Percentiles rank a stretch among this genome's conserved stretches.
These are phyloP conservation scores for Solanum paucissectum DNA, from an alignment of 257 asterid species.

Conservation along the genomic window DNA sequence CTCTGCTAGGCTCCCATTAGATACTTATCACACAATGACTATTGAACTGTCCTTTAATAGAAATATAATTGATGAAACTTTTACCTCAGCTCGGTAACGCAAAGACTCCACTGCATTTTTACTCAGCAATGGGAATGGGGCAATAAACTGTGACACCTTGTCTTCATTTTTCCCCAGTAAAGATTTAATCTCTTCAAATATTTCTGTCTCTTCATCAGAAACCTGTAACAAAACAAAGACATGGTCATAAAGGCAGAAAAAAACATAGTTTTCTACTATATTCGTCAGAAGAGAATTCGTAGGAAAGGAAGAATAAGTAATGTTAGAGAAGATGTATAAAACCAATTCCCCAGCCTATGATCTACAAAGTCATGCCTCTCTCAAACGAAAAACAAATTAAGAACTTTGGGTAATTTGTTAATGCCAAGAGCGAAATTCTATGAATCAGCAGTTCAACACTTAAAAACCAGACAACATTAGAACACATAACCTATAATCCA, in stretches of 20 bases:
- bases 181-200: constrained; percentile 70
- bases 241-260: background rate
- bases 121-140: constrained; percentile 78
- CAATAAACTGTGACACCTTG: constrained; percentile 59
- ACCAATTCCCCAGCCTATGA: background rate
- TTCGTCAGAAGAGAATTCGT: background rate
- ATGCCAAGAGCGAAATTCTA: background rate
- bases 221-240: constrained; percentile 37
- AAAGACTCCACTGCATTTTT: constrained; percentile 84
- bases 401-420: background rate
- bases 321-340: background rate
- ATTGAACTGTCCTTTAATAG: background rate
- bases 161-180: constrained; percentile 59
- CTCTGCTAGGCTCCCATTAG: background rate
- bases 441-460: background rate
- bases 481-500: background rate
- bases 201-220: constrained; percentile 55
- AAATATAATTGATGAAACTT: background rate
- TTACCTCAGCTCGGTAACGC: constrained; percentile 96
- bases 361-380: background rate
- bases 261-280: background rate
- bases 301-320: background rate
- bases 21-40: background rate
- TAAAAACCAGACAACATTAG: background rate
- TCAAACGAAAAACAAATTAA: background rate